Percentiles rank a stretch among this genome's conserved stretches.
phyloP scores from a whole-genome alignment of 176 grass and related monocot genomes.

The Alloteropsis semialata region DNA sequence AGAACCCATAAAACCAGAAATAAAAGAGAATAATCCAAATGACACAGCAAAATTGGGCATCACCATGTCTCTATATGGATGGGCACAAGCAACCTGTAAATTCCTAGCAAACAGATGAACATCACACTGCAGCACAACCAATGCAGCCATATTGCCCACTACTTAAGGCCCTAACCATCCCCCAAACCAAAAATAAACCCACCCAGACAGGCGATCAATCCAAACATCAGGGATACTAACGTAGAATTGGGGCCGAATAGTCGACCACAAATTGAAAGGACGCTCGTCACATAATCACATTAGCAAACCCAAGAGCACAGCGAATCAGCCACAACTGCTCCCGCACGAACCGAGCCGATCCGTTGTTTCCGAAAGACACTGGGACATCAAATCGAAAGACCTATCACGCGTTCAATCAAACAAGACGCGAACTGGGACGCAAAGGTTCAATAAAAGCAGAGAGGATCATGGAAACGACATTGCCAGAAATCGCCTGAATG shows the following conservation, averaged over 20 bases:
- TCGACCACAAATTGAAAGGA: background rate
- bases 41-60: background rate
- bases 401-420: background rate
- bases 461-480: slow-evolving; percentile 15
- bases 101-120: background rate
- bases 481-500: background rate
- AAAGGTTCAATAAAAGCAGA: background rate
- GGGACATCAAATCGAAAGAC: background rate
- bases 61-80: background rate
- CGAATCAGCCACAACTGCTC: background rate
- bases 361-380: background rate
- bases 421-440: background rate
- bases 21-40: background rate
- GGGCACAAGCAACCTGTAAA: background rate
- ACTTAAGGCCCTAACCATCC: background rate
- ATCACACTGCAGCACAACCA: background rate
- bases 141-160: background rate
- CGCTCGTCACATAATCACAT: background rate
- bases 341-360: background rate
- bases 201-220: background rate
- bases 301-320: background rate
- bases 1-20: background rate
- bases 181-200: background rate
- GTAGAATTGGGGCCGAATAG: background rate
- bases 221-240: background rate